Conservation (phyloP, 2,329 filamentous ascomycete genomes). For the Penicillium sp. region DNA sequence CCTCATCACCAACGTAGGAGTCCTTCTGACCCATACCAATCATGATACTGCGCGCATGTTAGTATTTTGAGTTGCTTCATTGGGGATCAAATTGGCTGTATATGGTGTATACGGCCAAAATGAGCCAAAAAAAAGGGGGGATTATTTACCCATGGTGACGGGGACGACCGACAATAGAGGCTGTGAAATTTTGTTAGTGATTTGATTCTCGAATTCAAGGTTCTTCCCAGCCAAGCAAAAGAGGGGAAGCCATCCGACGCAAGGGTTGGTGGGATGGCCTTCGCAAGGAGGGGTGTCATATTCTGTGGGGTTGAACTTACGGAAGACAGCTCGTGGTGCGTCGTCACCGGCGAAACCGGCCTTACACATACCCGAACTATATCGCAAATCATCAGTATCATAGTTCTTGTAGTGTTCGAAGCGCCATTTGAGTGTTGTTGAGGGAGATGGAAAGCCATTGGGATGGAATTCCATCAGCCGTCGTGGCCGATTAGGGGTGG, state of each 20-base stretch:
- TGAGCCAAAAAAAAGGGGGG: conserved; percentile 15
- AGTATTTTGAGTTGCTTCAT: conserved; percentile 17
- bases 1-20: conserved; percentile 99
- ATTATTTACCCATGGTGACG: conserved; percentile 98
- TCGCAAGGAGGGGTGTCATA: conserved; percentile 19
- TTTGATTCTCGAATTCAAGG: background rate
- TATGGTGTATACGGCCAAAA: background rate
- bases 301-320: conserved; percentile 64
- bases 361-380: conserved; percentile 99
- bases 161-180: conserved; percentile 98
- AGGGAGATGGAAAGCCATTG: conserved; percentile 14
- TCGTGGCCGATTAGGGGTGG: conserved; percentile 18
- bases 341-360: conserved; percentile 99
- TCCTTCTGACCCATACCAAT: conserved; percentile 99
- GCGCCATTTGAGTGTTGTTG: background rate
- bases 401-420: background rate
- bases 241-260: conserved; percentile 21
- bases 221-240: conserved; percentile 1
- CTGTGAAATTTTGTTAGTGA: conserved; percentile 48
- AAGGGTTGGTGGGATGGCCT: conserved; percentile 28
- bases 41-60: conserved; percentile 78
- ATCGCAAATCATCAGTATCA: conserved; percentile 31
- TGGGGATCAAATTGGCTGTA: background rate
- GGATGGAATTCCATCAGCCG: conserved; percentile 12
- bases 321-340: conserved; percentile 99